Evolutionary conservation across 495 filamentous ascomycete species (phyloP), one percentile per base, ranked within the genome.

Genomic region (Thozetella sp.): DNA sequence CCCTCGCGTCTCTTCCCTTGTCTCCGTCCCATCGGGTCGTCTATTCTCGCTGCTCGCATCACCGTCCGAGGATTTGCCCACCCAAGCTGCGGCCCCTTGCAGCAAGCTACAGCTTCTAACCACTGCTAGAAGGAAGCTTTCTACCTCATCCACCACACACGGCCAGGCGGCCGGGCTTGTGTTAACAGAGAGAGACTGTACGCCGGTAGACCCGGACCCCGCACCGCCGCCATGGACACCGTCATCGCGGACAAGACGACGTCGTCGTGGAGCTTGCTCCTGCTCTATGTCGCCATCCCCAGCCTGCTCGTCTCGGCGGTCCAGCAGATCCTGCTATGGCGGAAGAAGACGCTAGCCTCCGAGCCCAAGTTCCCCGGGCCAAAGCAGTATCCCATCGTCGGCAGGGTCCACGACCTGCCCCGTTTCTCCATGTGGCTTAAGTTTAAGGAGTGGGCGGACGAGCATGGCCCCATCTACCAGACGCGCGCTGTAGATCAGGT

Each of bases 401-500:
- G 81, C 25, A 76, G 80, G 48, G 66, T 84, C 13, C 78, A 82
- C 27, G 81, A 84, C 51, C 54, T 84, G 0, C 71, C 79, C 11
- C 69, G 77, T n/a, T 79, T 80, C 51, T 68, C 70, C 54, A 68
- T 78, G 55, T 84, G 81, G 81, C 64, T 79, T 53, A 83, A 84
- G 67, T 84, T 84, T 72, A 80, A 82, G 62, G 79, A 85, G 62
- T 85, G 82, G 82, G 78, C 81, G 1, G 73, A 83, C 54, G 73
- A 72, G n/a, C 68, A 80, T 40, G 83, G 83, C 2, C 82, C 83
- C 1, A 82, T 86, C 58, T 86, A 82, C 66, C 72, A 78, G 57
- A 83, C 80, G 3, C 72, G 67, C 15, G 74, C 80, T 51, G 60
- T 84, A 22, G 75, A 78, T 17, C 69, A 77, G 45, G 76, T 68